phyloP scores from a whole-genome alignment of 768 basidiomycete genomes.

The Agrocybe praecox region DNA sequence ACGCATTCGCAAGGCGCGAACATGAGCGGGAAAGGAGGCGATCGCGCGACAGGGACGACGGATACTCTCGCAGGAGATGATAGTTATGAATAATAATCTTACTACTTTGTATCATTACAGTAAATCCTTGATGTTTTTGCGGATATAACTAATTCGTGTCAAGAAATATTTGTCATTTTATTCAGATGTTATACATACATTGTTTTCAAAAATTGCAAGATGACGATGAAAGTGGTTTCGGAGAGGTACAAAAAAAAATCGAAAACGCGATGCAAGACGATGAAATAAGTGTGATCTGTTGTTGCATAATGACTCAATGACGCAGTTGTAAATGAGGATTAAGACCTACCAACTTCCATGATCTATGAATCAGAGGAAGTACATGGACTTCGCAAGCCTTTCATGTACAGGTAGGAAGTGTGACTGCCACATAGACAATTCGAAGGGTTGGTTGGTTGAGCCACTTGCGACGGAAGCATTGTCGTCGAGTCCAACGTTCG shows the following conservation, averaged over 20 bases:
- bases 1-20: too few species aligned
- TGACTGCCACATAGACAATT: constrained; percentile 14
- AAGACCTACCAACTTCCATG: too few species aligned
- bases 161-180: not conserved
- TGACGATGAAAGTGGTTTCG: too few species aligned
- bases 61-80: constrained; percentile 12
- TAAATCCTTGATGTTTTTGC: not conserved
- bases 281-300: too few species aligned
- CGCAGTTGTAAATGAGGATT: too few species aligned
- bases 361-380: constrained; percentile 17
- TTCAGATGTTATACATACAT: too few species aligned
- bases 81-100: not conserved
- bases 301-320: too few species aligned
- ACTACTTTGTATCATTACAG: too few species aligned
- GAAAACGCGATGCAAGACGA: too few species aligned
- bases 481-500: constrained; percentile 11
- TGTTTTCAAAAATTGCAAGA: too few species aligned
- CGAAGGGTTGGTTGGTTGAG: constrained; percentile 2
- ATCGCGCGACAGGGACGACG: constrained; percentile 20
- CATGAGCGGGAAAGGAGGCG: constrained; percentile 14
- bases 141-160: not conserved
- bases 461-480: constrained; percentile 11
- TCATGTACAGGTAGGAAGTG: constrained; percentile 13
- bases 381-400: constrained; percentile 15
- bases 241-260: too few species aligned